Evolutionary conservation across 2,329 filamentous ascomycete species (phyloP).

Genomic region (Huntiella bhutanensis): DNA sequence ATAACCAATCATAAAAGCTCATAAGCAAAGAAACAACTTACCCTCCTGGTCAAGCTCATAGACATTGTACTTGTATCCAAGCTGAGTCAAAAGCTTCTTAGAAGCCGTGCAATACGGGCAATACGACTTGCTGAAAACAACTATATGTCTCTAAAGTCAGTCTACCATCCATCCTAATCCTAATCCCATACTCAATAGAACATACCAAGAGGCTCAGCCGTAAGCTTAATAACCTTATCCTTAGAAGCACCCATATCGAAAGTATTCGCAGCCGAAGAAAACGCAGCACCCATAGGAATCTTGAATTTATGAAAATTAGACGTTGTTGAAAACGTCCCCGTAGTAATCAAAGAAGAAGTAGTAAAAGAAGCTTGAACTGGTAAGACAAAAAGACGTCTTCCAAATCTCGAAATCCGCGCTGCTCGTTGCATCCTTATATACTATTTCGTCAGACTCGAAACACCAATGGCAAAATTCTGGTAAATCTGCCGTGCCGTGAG

Average conservation of each 20-base stretch:
- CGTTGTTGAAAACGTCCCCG: too few relatives aligned
- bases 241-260: slow-evolving; percentile 66
- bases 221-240: slow-evolving; percentile 66
- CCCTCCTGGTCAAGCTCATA: slow-evolving; percentile 74
- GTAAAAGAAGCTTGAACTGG: too few relatives aligned
- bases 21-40: slow-evolving; percentile 26
- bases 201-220: slow-evolving; percentile 38
- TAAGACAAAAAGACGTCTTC: too few relatives aligned
- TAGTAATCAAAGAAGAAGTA: too few relatives aligned
- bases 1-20: neutral
- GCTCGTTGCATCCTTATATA: too few relatives aligned
- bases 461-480: too few relatives aligned
- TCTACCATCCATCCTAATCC: neutral
- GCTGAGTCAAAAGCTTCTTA: slow-evolving; percentile 53
- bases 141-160: slow-evolving; percentile 21
- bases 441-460: too few relatives aligned
- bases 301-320: neutral
- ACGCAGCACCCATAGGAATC: slow-evolving; percentile 6
- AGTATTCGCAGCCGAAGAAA: slow-evolving; percentile 26
- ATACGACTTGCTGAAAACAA: slow-evolving; percentile 93
- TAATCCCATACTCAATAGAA: neutral
- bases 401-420: too few relatives aligned
- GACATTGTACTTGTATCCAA: slow-evolving; percentile 52
- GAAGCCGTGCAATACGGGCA: slow-evolving; percentile 79
- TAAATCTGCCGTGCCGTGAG: too few relatives aligned